Evolutionary conservation across 345 rosid genomes (phyloP).

Genomic region (Salix viminalis): DNA sequence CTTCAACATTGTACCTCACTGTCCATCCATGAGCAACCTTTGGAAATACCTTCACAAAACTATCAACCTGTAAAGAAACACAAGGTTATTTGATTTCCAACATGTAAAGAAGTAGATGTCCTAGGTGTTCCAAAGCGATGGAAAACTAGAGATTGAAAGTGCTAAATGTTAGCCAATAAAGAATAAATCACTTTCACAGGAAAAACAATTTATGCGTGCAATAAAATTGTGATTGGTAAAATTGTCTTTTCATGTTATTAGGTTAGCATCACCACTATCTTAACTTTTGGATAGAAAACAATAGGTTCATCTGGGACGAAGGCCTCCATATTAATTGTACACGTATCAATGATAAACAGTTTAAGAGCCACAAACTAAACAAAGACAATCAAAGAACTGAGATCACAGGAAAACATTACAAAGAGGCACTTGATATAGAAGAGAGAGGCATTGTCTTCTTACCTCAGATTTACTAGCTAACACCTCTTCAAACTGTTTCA

Average conservation of each 20-base stretch:
- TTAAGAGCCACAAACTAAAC: background rate
- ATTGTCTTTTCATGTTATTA: too few relatives aligned
- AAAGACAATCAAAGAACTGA: background rate
- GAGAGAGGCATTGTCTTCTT: background rate
- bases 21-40: slow-evolving; percentile 72
- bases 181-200: background rate
- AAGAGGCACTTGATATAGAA: background rate
- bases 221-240: too few relatives aligned
- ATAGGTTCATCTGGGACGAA: too few relatives aligned
- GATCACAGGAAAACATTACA: background rate
- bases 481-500: slow-evolving; percentile 40
- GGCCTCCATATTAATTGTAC: too few relatives aligned
- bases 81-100: background rate
- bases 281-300: too few relatives aligned
- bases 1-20: slow-evolving; percentile 46
- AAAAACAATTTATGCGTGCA: background rate
- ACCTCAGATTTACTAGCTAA: slow-evolving; percentile 36
- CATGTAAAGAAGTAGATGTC: background rate
- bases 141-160: background rate
- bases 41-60: slow-evolving; percentile 69
- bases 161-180: background rate
- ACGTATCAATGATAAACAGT: too few relatives aligned
- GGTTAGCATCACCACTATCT: too few relatives aligned
- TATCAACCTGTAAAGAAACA: slow-evolving; percentile 39
- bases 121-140: background rate